Conservation (phyloP, 768 basidiomycete genomes). For the Suillus tomentosus region DNA sequence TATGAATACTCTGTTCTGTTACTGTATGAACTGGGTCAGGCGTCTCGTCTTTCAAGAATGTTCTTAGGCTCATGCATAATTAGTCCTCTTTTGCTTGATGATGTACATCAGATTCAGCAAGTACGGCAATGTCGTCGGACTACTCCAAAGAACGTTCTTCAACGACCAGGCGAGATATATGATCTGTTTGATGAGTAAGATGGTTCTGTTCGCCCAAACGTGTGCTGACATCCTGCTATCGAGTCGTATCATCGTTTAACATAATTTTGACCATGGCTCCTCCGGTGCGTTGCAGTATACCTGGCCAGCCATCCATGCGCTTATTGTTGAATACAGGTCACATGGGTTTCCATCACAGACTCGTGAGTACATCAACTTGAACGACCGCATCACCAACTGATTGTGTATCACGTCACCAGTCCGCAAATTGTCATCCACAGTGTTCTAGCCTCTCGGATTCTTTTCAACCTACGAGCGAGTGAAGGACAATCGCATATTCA, state of each 20-base stretch:
- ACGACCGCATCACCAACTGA: neutral
- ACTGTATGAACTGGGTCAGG: neutral
- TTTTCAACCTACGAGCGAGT: neutral
- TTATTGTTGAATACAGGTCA: neutral
- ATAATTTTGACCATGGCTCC: neutral
- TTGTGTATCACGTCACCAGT: neutral
- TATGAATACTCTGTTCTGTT: neutral
- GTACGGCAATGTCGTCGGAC: neutral
- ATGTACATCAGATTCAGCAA: constrained; percentile 2
- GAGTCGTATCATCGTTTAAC: neutral
- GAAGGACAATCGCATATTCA: neutral
- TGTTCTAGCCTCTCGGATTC: neutral
- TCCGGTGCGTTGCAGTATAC: neutral
- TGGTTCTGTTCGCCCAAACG: neutral
- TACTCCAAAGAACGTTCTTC: neutral
- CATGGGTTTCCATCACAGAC: neutral
- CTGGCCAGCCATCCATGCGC: neutral
- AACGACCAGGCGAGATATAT: neutral
- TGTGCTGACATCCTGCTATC: neutral
- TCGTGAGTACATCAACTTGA: neutral
- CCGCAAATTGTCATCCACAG: neutral
- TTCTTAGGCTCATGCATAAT: neutral
- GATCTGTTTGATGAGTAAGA: neutral
- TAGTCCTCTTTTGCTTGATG: neutral
- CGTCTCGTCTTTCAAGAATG: neutral